phyloP scores from a whole-genome alignment of 495 filamentous ascomycete genomes.

The Penicillium lagena region DNA sequence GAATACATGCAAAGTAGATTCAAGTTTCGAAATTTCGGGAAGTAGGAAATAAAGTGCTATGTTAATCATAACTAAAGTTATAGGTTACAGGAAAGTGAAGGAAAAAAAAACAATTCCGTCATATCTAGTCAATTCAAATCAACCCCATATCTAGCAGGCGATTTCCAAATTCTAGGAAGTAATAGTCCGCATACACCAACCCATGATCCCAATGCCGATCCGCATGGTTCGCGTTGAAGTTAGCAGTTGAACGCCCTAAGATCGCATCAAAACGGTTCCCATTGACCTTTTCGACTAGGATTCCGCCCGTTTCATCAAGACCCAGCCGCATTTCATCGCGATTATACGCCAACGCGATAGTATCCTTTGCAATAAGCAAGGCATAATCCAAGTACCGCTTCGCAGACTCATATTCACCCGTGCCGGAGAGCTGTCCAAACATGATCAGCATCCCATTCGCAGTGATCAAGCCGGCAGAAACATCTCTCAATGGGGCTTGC shows the following conservation, averaged over 20 bases:
- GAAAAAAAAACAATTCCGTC: too few species aligned
- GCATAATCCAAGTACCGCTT: conserved; percentile 22
- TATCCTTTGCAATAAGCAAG: conserved; percentile 27
- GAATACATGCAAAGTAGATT: too few species aligned
- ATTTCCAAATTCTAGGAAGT: conserved; percentile 39
- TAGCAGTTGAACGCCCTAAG: conserved; percentile 30
- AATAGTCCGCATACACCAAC: conserved; percentile 44
- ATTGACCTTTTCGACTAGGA: background rate
- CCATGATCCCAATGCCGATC: conserved; percentile 29
- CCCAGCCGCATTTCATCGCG: background rate
- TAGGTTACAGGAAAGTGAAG: too few species aligned
- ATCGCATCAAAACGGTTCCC: conserved; percentile 12
- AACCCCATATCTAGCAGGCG: conserved; percentile 16
- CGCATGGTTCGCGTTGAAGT: conserved; percentile 22
- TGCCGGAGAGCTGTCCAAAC: conserved; percentile 12
- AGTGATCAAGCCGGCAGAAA: conserved; percentile 31
- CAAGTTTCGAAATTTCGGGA: too few species aligned
- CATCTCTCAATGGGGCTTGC: conserved; percentile 18
- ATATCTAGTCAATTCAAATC: background rate
- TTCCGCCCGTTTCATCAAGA: background rate
- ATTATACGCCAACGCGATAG: conserved; percentile 20
- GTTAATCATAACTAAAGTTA: too few species aligned
- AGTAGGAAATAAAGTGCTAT: too few species aligned
- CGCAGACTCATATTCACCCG: background rate
- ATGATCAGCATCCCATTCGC: conserved; percentile 35